Evolutionary conservation across 2,329 filamentous ascomycete genomes (phyloP).

Genomic region (Fusarium sp.): DNA sequence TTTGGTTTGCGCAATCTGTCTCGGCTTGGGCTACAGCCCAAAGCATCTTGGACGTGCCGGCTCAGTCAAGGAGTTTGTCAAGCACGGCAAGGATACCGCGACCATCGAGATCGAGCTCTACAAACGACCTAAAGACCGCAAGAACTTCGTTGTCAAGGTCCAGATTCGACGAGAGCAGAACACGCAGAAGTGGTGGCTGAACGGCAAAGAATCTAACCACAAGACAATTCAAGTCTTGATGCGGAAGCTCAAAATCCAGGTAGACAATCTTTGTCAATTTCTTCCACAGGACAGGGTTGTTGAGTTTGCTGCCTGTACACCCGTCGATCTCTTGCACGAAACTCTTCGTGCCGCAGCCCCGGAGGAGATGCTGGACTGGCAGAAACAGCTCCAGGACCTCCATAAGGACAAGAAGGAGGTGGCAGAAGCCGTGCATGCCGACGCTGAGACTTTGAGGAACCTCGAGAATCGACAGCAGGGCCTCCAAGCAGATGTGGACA

Average conservation of each 20-base stretch:
- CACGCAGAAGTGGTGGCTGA: conserved; percentile 83
- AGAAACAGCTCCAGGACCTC: conserved; percentile 80
- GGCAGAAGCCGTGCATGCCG: conserved; percentile 70
- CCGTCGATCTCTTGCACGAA: conserved; percentile 85
- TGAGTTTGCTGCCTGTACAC: conserved; percentile 89
- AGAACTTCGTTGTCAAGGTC: conserved; percentile 82
- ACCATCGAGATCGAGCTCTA: conserved; percentile 93
- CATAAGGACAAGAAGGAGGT: conserved; percentile 78
- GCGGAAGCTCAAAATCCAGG: conserved; percentile 86
- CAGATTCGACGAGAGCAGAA: conserved; percentile 88
- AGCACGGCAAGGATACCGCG: conserved; percentile 85
- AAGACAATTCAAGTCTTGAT: conserved; percentile 79
- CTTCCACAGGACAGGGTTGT: conserved; percentile 96
- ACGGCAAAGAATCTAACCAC: conserved; percentile 74
- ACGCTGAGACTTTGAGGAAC: conserved; percentile 75
- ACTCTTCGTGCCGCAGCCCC: conserved; percentile 92
- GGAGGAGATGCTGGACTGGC: conserved; percentile 84
- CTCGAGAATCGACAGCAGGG: conserved; percentile 82
- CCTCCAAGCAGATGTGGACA: conserved; percentile 86
- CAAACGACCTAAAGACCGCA: conserved; percentile 68
- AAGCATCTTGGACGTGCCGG: conserved; percentile 89
- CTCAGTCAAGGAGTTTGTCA: conserved; percentile 90
- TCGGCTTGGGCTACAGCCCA: conserved; percentile 89
- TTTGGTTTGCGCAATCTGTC: conserved; percentile 94
- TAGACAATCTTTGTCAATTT: conserved; percentile 98